Base-by-base conservation (phyloP, 352 stramenopile species). In the Pilasporangium apinafurcum region DNA sequence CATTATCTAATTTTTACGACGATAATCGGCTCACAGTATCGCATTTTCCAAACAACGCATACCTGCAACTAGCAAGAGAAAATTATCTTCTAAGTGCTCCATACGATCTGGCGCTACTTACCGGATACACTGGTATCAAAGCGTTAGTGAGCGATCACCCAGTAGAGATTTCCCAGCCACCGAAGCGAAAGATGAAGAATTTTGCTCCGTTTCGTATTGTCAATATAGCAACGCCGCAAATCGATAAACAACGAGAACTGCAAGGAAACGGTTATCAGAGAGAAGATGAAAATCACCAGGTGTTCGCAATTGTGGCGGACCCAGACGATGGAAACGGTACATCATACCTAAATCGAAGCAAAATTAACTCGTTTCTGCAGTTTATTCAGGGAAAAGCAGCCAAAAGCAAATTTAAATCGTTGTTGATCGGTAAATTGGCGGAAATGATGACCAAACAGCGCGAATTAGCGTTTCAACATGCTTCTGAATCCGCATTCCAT, bases 361-460 rank as follows among this genome's bases (percentile, higher is more conserved):
- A 84, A 44, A 77, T 82, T 47, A 82, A 82, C 18, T 53, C 58
- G 18, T 84, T 82, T 42, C 53, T 84, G 1, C 52, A 78, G 34
- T 62, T 79, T 21, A 58, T 70, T 10, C 71, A 84, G 51, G 56
- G 65, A n/a, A 60, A 55, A 31, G 57, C 65, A 10, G 54, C 57
- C 4, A 43, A 62, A 18, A 59, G 43, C 13, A 77, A 75, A 40
- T 69, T 67, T 49, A 79, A 80, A 32, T 48, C 55, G 5, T 56
- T 82, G 10, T 29, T 76, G 2, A 51, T 82, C 14, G 50, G 56
- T 8, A 77, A 77, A 33, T 42, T 84, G 18, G 68, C 68, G 1
- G 68, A 82, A 16, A 47, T 60, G 37, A 36, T 82, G 29, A 68
- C 62, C 22, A 59, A 63, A 30, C 29, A 78, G 13, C 59, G 71